Conservation (phyloP, 2,329 filamentous ascomycete genomes). For the Colletotrichum eremochloae region DNA sequence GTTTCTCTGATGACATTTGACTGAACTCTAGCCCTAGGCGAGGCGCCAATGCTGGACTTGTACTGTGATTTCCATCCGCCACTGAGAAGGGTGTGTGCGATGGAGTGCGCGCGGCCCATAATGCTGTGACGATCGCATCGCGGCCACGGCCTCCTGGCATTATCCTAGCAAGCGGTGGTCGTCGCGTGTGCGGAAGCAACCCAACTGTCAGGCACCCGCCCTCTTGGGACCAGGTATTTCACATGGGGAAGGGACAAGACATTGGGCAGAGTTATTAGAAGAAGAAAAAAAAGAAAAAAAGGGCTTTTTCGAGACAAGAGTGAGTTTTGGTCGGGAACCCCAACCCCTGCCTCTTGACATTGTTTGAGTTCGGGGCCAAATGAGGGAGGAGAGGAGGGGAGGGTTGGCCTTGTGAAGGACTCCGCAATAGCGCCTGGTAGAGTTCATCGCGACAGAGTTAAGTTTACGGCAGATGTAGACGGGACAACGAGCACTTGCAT, state of each 20-base stretch:
- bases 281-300: not conserved
- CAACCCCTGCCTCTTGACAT: not conserved
- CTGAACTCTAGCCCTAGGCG: too few relatives aligned
- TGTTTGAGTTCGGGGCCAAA: not conserved
- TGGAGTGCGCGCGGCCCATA: not conserved
- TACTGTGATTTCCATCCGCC: too few relatives aligned
- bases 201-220: conserved; percentile 12
- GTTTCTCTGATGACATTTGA: conserved; percentile 1
- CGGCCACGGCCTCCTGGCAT: conserved; percentile 1
- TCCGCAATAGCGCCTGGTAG: not conserved
- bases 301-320: not conserved
- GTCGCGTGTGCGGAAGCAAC: not conserved
- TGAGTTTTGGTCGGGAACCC: conserved; percentile 2
- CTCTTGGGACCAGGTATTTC: conserved; percentile 9
- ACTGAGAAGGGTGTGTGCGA: too few relatives aligned
- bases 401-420: not conserved
- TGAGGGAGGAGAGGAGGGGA: not conserved
- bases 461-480: conserved; percentile 3
- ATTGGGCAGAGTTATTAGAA: conserved; percentile 12
- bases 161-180: conserved; percentile 1
- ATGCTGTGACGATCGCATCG: not conserved
- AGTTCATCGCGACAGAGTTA: not conserved
- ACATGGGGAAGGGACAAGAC: not conserved
- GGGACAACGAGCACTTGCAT: not conserved
- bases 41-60: too few relatives aligned